A percentile compares a stretch with the other conserved stretches of the same genome.
phyloP scores from a whole-genome alignment of 345 rosid genomes.

The Populus ilicifolia region DNA sequence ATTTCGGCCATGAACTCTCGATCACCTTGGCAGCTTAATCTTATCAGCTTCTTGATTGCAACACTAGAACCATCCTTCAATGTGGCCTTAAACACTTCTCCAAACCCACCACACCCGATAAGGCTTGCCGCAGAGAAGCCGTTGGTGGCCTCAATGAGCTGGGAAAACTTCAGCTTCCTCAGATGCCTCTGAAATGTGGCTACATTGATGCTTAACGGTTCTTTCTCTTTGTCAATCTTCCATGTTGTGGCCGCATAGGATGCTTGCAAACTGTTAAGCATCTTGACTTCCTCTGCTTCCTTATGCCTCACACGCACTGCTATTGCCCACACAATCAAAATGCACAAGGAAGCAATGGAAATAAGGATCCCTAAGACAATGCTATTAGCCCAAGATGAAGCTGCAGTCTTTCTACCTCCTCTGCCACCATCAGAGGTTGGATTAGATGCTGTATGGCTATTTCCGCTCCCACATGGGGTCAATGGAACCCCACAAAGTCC shows the following conservation, averaged over 20 bases:
- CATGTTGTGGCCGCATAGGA: constrained; percentile 83
- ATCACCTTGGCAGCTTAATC: constrained; percentile 92
- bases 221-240: constrained; percentile 97
- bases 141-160: constrained; percentile 84
- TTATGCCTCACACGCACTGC: constrained; percentile 74
- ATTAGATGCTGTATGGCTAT: constrained; percentile 39
- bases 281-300: constrained; percentile 77
- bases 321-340: constrained; percentile 78
- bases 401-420: constrained; percentile 28
- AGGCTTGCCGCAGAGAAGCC: constrained; percentile 87
- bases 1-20: constrained; percentile 97
- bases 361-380: constrained; percentile 79
- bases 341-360: constrained; percentile 71
- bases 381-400: constrained; percentile 76
- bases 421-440: constrained; percentile 26
- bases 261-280: constrained; percentile 82
- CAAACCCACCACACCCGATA: constrained; percentile 86
- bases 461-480: constrained; percentile 42
- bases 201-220: constrained; percentile 87
- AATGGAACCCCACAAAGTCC: constrained; percentile 97
- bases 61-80: constrained; percentile 88
- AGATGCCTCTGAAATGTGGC: constrained; percentile 88
- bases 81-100: constrained; percentile 92
- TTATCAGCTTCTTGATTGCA: constrained; percentile 87
- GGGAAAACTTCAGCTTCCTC: constrained; percentile 86